These are phyloP conservation scores for Mycena belliarum DNA, from an alignment of 768 basidiomycete species.

Conservation along the genomic window DNA sequence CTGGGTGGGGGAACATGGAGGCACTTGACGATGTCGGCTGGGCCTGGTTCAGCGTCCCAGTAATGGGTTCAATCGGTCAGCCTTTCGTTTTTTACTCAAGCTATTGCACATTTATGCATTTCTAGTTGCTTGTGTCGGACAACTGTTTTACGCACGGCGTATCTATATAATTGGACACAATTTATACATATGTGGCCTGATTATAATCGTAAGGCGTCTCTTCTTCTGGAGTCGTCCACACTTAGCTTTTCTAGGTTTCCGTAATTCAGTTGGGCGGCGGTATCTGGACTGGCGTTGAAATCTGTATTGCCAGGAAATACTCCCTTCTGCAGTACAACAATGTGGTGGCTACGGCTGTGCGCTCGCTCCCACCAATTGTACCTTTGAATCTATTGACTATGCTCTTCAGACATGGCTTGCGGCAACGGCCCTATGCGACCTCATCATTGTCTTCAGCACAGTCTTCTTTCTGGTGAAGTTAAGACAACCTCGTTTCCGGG, in stretches of 20 bases:
- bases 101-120: background rate
- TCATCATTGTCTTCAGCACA: constrained; percentile 3
- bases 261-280: background rate
- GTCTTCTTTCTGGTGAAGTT: background rate
- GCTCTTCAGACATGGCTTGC: constrained; percentile 6
- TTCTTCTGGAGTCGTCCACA: background rate
- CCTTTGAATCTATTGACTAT: background rate
- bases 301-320: background rate
- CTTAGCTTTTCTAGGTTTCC: background rate
- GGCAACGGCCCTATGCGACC: constrained; percentile 5
- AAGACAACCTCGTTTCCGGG: background rate
- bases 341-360: background rate
- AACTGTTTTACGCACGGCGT: background rate
- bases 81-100: background rate
- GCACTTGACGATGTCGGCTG: constrained; percentile 14
- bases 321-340: background rate
- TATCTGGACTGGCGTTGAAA: background rate
- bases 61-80: constrained; percentile 14
- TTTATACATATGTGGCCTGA: background rate
- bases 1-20: constrained; percentile 17
- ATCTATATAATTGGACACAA: background rate
- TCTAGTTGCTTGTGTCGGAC: background rate
- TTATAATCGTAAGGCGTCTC: background rate
- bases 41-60: constrained; percentile 23
- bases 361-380: too few species aligned